Percentiles rank a stretch among this genome's conserved stretches.
Conservation (phyloP, 1,139 yeast genomes). For the Magnusiomyces clavatus region DNA sequence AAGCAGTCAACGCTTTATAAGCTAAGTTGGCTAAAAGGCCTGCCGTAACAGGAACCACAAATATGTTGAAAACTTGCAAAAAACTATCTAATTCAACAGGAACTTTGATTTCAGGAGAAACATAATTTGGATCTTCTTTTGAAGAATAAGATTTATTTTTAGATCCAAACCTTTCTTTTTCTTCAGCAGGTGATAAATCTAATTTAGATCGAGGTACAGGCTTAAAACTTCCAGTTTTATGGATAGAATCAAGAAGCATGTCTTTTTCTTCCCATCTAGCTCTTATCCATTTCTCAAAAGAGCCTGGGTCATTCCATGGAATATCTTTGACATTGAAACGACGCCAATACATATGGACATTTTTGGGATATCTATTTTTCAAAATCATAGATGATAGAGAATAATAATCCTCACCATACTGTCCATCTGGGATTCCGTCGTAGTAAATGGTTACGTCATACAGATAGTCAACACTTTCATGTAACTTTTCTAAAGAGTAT, state of each 20-base stretch:
- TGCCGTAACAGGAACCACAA: constrained; percentile 10
- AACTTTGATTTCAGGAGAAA: neutral
- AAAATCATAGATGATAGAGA: constrained; percentile 59
- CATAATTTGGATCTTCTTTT: constrained; percentile 1
- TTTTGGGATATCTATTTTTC: constrained; percentile 62
- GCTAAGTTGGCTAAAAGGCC: constrained; percentile 7
- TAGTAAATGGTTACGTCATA: constrained; percentile 85
- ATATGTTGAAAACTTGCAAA: constrained; percentile 6
- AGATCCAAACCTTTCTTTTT: neutral
- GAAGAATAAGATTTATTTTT: neutral
- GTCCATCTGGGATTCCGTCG: constrained; percentile 51
- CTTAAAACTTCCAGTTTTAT: constrained; percentile 48
- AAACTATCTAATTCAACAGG: constrained; percentile 9
- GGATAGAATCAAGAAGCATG: constrained; percentile 51
- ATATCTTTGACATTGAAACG: constrained; percentile 53
- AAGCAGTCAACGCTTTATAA: neutral
- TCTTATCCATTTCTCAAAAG: constrained; percentile 71
- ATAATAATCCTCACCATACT: constrained; percentile 72
- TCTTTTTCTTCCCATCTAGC: constrained; percentile 79
- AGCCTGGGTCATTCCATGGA: constrained; percentile 48
- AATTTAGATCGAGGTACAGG: constrained; percentile 14
- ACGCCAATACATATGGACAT: constrained; percentile 57
- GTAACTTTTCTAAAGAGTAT: constrained; percentile 52
- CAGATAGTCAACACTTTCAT: constrained; percentile 53
- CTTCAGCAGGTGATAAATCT: neutral